These are phyloP conservation scores for Fereydounia khargensis DNA, from an alignment of 1,284 basidiomycete genomes.

Conservation along the genomic window DNA sequence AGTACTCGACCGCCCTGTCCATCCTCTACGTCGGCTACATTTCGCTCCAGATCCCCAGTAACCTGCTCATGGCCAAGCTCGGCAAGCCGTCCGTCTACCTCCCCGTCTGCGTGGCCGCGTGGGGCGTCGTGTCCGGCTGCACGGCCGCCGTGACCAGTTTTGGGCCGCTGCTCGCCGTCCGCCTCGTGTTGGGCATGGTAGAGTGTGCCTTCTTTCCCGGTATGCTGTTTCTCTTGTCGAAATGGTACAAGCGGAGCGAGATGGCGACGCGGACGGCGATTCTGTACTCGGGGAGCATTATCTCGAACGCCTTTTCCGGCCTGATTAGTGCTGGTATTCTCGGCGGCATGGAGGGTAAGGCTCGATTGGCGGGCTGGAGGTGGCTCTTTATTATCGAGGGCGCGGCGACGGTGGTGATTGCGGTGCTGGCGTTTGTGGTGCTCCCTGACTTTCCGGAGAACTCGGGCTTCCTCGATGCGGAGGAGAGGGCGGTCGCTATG, in stretches of 20 bases:
- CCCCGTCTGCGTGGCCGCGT: slow-evolving; percentile 22
- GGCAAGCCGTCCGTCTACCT: slow-evolving; percentile 52
- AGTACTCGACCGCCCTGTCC: slow-evolving; percentile 64
- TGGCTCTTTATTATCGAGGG: slow-evolving; percentile 52
- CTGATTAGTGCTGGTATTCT: slow-evolving; percentile 40
- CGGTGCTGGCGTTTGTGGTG: slow-evolving; percentile 14
- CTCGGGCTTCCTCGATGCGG: slow-evolving; percentile 22
- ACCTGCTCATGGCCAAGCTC: slow-evolving; percentile 52
- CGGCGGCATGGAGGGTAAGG: slow-evolving; percentile 19
- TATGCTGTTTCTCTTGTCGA: slow-evolving; percentile 55
- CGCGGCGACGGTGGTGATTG: slow-evolving; percentile 22
- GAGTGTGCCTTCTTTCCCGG: slow-evolving; percentile 44
- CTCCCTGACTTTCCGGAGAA: slow-evolving; percentile 43
- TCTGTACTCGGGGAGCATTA: slow-evolving; percentile 46
- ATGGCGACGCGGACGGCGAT: slow-evolving; percentile 54
- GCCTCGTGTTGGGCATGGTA: slow-evolving; percentile 56
- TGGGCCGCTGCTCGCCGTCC: slow-evolving; percentile 40
- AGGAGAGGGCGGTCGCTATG: slow-evolving; percentile 31
- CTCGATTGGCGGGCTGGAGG: slow-evolving; percentile 21
- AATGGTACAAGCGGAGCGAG: slow-evolving; percentile 57
- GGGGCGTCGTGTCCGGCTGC: slow-evolving; percentile 41
- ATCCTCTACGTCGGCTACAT: slow-evolving; percentile 77
- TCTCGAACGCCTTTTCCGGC: slow-evolving; percentile 47
- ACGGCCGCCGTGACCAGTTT: slow-evolving; percentile 52
- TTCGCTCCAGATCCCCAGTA: slow-evolving; percentile 72